Evolutionary conservation across 345 rosid genomes (phyloP).

Genomic region (Cardiospermum halicacabum): DNA sequence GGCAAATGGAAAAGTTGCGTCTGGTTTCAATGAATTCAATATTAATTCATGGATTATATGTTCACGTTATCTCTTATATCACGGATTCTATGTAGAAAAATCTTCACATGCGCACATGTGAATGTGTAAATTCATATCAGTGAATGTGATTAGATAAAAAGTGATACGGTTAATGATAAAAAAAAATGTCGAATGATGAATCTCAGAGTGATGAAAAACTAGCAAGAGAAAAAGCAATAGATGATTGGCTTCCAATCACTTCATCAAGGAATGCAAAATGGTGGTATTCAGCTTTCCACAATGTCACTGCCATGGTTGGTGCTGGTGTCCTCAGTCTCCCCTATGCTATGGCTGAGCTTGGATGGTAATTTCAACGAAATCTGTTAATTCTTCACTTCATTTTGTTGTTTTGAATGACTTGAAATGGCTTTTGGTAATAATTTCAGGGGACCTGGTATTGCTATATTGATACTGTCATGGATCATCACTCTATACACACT

Average conservation of each 20-base stretch:
- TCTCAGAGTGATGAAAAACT: slow-evolving; percentile 25
- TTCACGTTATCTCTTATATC: neutral
- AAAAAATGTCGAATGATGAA: neutral
- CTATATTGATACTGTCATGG: slow-evolving; percentile 57
- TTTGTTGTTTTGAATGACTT: too few species aligned
- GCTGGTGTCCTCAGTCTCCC: slow-evolving; percentile 90
- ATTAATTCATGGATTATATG: too few species aligned
- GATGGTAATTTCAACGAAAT: too few species aligned
- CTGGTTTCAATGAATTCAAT: neutral
- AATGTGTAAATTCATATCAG: too few species aligned
- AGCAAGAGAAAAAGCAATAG: slow-evolving; percentile 53
- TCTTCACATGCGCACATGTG: too few species aligned
- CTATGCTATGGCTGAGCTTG: slow-evolving; percentile 67
- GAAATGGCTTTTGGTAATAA: too few species aligned
- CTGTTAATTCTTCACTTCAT: too few species aligned
- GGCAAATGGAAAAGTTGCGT: too few species aligned
- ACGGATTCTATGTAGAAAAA: too few species aligned
- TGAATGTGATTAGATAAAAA: too few species aligned
- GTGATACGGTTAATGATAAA: too few species aligned
- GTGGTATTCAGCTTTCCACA: slow-evolving; percentile 93
- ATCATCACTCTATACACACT: slow-evolving; percentile 64
- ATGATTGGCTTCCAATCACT: slow-evolving; percentile 77
- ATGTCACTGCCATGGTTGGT: slow-evolving; percentile 91
- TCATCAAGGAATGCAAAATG: slow-evolving; percentile 76
- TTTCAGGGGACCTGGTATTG: slow-evolving; percentile 79